phyloP scores from a whole-genome alignment of 176 grass and related monocot species.

The Aegilops tauschii region DNA sequence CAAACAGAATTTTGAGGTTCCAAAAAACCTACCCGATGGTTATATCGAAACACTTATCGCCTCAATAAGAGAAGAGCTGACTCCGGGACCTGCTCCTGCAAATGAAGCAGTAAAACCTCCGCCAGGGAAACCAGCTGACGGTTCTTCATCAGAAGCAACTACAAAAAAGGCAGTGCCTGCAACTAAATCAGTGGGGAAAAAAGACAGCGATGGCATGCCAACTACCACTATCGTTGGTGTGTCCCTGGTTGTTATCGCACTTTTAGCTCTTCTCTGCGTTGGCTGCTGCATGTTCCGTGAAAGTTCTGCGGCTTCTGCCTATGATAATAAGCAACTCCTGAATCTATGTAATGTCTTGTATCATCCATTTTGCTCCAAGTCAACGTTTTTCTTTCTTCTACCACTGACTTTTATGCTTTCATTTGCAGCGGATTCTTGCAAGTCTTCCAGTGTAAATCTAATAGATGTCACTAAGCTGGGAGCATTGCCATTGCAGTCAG shows the following conservation, averaged over 20 bases:
- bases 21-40: slow-evolving; percentile 31
- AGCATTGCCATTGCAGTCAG: slow-evolving; percentile 44
- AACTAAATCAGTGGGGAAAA: slow-evolving; percentile 22
- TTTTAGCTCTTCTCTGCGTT: slow-evolving; percentile 44
- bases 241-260: slow-evolving; percentile 26
- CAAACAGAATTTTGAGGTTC: slow-evolving; percentile 39
- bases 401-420: slow-evolving; percentile 18
- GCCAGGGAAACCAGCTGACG: slow-evolving; percentile 17
- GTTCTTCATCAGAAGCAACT: slow-evolving; percentile 3
- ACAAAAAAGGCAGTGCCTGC: slow-evolving; percentile 1
- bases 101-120: slow-evolving; percentile 10
- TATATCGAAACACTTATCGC: slow-evolving; percentile 40
- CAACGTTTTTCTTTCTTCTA: not conserved
- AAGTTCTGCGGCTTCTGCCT: slow-evolving; percentile 35
- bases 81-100: slow-evolving; percentile 7
- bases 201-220: slow-evolving; percentile 16
- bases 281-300: slow-evolving; percentile 40
- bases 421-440: slow-evolving; percentile 54
- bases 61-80: slow-evolving; percentile 39
- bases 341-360: slow-evolving; percentile 64
- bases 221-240: slow-evolving; percentile 24
- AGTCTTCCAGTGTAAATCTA: slow-evolving; percentile 33
- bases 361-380: not conserved
- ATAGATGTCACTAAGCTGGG: slow-evolving; percentile 66
- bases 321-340: slow-evolving; percentile 55